These are phyloP conservation scores for Blumeria hordei DNA, from an alignment of 2,329 filamentous ascomycete species.

Conservation along the genomic window DNA sequence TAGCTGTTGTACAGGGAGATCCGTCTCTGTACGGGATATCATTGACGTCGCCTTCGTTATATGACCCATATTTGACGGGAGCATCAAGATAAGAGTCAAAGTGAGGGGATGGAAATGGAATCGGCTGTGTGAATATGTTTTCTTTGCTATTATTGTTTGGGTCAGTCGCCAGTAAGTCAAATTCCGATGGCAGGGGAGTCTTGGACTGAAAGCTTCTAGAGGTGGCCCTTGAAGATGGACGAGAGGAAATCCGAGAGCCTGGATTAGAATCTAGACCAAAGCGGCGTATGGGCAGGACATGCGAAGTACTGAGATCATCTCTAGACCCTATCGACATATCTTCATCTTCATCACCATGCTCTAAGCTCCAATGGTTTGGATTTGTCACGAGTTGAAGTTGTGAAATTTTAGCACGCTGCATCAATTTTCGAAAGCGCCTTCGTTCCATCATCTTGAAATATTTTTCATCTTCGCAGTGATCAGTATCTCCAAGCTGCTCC, in stretches of 20 bases:
- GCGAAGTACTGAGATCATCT: neutral
- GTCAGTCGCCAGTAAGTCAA: constrained; percentile 15
- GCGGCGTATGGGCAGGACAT: constrained; percentile 4
- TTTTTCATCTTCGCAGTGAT: constrained; percentile 30
- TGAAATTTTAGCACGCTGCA: constrained; percentile 30
- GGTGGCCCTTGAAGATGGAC: constrained; percentile 11
- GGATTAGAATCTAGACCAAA: constrained; percentile 11
- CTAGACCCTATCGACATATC: constrained; percentile 5
- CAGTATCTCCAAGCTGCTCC: constrained; percentile 36
- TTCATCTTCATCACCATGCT: constrained; percentile 42
- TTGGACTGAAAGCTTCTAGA: constrained; percentile 13
- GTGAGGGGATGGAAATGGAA: constrained; percentile 26
- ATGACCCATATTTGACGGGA: constrained; percentile 24
- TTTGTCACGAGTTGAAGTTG: constrained; percentile 22
- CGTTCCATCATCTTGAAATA: constrained; percentile 34
- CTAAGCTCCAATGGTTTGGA: constrained; percentile 59
- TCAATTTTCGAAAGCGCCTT: constrained; percentile 30
- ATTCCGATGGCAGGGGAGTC: constrained; percentile 16
- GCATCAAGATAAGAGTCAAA: constrained; percentile 13
- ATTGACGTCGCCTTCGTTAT: constrained; percentile 46
- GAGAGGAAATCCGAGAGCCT: constrained; percentile 11
- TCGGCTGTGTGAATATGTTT: constrained; percentile 18
- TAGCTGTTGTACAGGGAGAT: constrained; percentile 61
- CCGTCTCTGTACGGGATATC: constrained; percentile 35
- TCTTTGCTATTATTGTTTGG: constrained; percentile 30